Evolutionary conservation across 2,329 filamentous ascomycete genomes (phyloP).

Genomic region (Fusarium solani-melongenae): DNA sequence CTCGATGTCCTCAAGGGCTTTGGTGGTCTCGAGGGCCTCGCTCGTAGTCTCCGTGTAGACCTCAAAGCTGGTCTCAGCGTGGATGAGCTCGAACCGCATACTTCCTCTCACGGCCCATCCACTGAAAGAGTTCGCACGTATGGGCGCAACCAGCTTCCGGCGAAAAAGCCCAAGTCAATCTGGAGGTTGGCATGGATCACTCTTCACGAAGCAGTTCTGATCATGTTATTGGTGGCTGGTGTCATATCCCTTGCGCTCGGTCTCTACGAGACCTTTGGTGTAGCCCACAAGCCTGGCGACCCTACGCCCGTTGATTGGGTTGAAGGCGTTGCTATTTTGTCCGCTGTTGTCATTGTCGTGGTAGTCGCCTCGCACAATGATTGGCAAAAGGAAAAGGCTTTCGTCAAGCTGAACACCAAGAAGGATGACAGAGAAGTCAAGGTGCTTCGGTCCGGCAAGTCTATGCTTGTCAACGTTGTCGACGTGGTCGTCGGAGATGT

Average conservation of each 20-base stretch:
- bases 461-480: constrained; percentile 69
- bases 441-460: constrained; percentile 72
- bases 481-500: constrained; percentile 77
- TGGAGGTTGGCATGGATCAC: constrained; percentile 18
- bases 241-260: constrained; percentile 73
- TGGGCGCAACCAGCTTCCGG: constrained; percentile 12
- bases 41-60: constrained; percentile 75
- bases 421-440: constrained; percentile 74
- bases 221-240: constrained; percentile 72
- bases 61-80: constrained; percentile 72
- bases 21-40: constrained; percentile 75
- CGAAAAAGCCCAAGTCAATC: constrained; percentile 16
- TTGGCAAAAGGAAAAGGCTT: constrained; percentile 74
- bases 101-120: constrained; percentile 29
- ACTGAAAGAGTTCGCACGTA: constrained; percentile 6
- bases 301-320: constrained; percentile 67
- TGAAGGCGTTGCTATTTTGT: constrained; percentile 72
- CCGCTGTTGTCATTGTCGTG: constrained; percentile 72
- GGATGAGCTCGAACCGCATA: constrained; percentile 63
- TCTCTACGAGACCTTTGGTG: constrained; percentile 71
- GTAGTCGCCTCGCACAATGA: constrained; percentile 72
- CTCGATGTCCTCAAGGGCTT: constrained; percentile 76
- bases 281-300: constrained; percentile 48
- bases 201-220: constrained; percentile 60
- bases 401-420: constrained; percentile 69